A percentile compares a stretch with the other conserved stretches of the same genome.
Evolutionary conservation across 225 moss, liverwort and hornwort species (phyloP).

Genomic region (Bryoerythrophyllum caledonicum): DNA sequence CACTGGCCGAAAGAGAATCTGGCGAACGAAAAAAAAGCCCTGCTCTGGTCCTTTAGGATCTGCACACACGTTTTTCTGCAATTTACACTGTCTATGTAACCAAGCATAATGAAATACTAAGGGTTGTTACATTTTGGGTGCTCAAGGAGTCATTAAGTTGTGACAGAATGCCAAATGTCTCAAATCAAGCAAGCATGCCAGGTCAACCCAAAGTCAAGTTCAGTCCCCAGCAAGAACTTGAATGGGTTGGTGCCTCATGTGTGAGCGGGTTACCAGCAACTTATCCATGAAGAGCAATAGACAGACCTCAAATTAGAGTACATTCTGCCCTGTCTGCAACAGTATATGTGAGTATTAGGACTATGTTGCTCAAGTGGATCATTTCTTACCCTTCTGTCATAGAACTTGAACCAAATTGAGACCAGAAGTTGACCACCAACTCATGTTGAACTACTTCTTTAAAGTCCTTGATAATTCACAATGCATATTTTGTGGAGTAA

Average conservation of each 20-base stretch:
- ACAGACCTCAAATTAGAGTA: not conserved
- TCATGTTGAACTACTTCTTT: no score
- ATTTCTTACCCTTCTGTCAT: not conserved
- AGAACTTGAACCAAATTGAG: not conserved
- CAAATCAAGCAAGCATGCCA: not conserved
- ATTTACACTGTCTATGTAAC: no score
- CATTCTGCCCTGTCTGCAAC: not conserved
- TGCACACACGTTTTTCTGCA: no score
- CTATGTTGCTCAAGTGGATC: not conserved
- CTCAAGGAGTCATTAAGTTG: no score
- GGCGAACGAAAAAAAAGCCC: no score
- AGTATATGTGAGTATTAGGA: no score
- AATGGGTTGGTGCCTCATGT: not conserved
- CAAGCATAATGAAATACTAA: not conserved
- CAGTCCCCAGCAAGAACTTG: not conserved
- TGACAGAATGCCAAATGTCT: not conserved
- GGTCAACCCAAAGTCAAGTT: slow-evolving; percentile 12
- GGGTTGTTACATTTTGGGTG: no score
- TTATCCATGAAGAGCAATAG: not conserved
- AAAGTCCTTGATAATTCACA: not conserved
- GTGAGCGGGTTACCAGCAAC: not conserved
- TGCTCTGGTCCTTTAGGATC: no score
- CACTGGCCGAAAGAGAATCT: no score
- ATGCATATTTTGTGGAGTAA: not conserved
- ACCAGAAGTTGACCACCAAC: no score